Base-by-base conservation (phyloP, 768 basidiomycete species). In the Leccinum longicurvipes region DNA sequence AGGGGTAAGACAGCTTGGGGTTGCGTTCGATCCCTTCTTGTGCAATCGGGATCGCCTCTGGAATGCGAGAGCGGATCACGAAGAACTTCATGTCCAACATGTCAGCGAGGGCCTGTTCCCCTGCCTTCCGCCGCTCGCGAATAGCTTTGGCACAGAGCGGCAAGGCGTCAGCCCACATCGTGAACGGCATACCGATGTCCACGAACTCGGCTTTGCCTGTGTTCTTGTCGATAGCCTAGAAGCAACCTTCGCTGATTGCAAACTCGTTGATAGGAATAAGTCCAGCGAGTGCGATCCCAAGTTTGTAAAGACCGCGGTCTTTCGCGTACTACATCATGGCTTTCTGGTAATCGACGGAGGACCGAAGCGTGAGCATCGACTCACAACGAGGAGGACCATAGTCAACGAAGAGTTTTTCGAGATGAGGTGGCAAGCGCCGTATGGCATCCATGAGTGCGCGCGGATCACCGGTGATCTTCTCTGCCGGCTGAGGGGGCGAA, bases 51-150 rank as follows among this genome's bases (percentile, higher is more conserved):
- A 79, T 71, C 1, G 83, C 83, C 2, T 82, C 78, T 0, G 71
- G 67, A 24, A 82, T 66, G 9, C 78, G 77, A 42, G 73, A 71
- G 51, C 72, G 74, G 70, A 83, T 75, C 57, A 86, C 78, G 48
- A 64, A 61, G 63, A 67, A 81, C 63, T 87, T 86, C 72, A 85
- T 79, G 29, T 86, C 83, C n/a, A 87, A 61, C 52, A 86, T 82
- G 60, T 86, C 83, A 2, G 84, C 85, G 3, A 21, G 60, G 59
- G 84, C 82, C 14, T 47, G 64, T 51, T 84, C 81, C 2, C 63
- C 64, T 0, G 74, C 68, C 6, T 70, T 71, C 2, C 76, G 74
- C 54, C 67, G 74, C 21, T 65, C 70, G 12, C 83, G 78, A 44
- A 86, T 77, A 9, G 77, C 82, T 27, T 72, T 72, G 6, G 84